Evolutionary conservation across 768 basidiomycete species (phyloP).

Genomic region (Lentinula raphanica): DNA sequence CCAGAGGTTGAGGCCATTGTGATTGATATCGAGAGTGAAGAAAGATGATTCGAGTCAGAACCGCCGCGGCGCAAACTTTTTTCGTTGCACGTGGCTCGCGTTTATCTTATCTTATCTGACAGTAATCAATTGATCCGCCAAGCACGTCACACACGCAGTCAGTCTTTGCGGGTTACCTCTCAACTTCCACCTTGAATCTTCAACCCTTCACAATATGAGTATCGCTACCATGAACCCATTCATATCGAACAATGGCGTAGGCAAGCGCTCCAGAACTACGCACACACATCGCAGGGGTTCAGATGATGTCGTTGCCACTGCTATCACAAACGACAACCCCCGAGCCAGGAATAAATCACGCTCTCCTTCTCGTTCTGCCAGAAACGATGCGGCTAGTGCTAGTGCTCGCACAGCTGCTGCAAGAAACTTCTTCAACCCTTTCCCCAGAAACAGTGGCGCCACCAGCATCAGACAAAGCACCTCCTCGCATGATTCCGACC

Average conservation of each 20-base stretch:
- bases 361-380: constrained; percentile 14
- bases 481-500: neutral
- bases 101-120: neutral
- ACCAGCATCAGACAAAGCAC: neutral
- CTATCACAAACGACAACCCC: neutral
- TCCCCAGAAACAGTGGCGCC: neutral
- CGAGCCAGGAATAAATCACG: constrained; percentile 14
- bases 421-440: neutral
- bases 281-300: neutral
- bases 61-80: neutral
- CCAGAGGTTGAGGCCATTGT: constrained; percentile 54
- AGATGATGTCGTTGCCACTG: neutral
- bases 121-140: too few species aligned
- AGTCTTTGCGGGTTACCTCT: neutral
- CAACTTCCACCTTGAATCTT: neutral
- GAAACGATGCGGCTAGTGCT: constrained; percentile 10
- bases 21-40: neutral
- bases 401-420: constrained; percentile 5
- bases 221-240: neutral
- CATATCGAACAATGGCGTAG: neutral
- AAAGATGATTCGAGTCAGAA: neutral
- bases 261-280: neutral
- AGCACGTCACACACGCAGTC: neutral
- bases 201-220: neutral
- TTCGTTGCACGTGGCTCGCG: neutral